Percentiles rank a stretch among this genome's conserved stretches.
These are phyloP conservation scores for Fusarium chlamydosporum DNA, from an alignment of 2,329 filamentous ascomycete species.

Conservation along the genomic window DNA sequence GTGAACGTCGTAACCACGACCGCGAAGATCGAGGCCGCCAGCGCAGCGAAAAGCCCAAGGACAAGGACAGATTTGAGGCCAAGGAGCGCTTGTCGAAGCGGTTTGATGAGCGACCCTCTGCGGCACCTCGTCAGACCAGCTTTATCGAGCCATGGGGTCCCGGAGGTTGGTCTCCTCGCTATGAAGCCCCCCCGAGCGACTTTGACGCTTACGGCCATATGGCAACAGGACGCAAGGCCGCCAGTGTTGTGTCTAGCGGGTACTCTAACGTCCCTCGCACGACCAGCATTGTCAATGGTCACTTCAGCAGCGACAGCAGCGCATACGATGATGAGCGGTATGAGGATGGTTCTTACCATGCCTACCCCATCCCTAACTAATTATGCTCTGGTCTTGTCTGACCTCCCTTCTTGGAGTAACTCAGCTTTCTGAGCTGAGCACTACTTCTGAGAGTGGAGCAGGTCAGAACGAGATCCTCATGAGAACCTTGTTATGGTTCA, in stretches of 20 bases:
- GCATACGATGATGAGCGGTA: constrained; percentile 52
- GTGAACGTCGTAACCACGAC: constrained; percentile 47
- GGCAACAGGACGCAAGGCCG: constrained; percentile 49
- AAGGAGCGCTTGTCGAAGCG: constrained; percentile 57
- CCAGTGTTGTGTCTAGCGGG: constrained; percentile 46
- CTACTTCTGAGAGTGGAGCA: constrained; percentile 17
- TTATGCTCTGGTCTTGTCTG: constrained; percentile 30
- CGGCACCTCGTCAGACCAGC: constrained; percentile 51
- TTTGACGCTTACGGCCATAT: constrained; percentile 50
- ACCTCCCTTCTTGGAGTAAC: constrained; percentile 16
- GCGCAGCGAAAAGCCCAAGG: constrained; percentile 49
- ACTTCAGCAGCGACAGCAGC: constrained; percentile 53
- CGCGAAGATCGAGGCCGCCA: constrained; percentile 46
- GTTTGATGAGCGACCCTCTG: constrained; percentile 55
- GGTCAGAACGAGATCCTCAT: constrained; percentile 28
- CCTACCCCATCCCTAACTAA: constrained; percentile 54
- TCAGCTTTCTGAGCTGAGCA: not conserved
- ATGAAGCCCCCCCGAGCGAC: constrained; percentile 47
- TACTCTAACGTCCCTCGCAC: constrained; percentile 54
- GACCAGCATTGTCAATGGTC: constrained; percentile 46
- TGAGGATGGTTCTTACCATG: constrained; percentile 57
- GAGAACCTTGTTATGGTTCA: constrained; percentile 17
- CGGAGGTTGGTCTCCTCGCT: constrained; percentile 51
- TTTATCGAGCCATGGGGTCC: constrained; percentile 56
- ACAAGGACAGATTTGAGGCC: constrained; percentile 51